These are phyloP conservation scores for Phytophthora pini DNA, from an alignment of 352 stramenopile species.

Conservation along the genomic window DNA sequence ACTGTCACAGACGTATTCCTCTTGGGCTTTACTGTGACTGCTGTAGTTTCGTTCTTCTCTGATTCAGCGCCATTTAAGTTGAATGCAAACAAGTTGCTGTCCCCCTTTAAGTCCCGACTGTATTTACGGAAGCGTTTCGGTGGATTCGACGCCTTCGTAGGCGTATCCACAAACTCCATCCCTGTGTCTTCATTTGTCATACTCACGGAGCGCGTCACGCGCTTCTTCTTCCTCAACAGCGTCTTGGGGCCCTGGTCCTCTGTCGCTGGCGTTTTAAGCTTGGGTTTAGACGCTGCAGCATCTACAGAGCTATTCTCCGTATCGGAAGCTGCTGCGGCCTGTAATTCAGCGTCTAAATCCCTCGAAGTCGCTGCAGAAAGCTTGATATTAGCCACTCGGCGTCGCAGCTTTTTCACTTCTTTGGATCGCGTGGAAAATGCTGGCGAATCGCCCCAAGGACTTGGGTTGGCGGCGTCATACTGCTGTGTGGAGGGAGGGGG, in stretches of 20 bases:
- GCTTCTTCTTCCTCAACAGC: slow-evolving; percentile 46
- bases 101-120: slow-evolving; percentile 24
- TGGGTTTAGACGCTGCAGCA: background rate
- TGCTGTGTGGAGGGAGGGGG: slow-evolving; percentile 16
- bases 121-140: slow-evolving; percentile 49
- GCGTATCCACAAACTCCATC: slow-evolving; percentile 47
- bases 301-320: slow-evolving; percentile 12
- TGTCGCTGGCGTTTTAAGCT: background rate
- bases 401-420: slow-evolving; percentile 39
- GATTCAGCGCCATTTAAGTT: slow-evolving; percentile 15
- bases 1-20: slow-evolving; percentile 19
- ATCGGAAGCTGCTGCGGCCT: background rate
- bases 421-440: slow-evolving; percentile 25
- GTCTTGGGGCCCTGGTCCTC: background rate
- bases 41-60: background rate
- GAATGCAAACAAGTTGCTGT: slow-evolving; percentile 9
- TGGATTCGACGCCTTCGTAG: slow-evolving; percentile 43
- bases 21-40: background rate
- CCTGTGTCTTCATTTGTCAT: slow-evolving; percentile 42
- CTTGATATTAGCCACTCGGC: slow-evolving; percentile 29
- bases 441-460: slow-evolving; percentile 13
- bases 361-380: slow-evolving; percentile 10
- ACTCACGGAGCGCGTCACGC: slow-evolving; percentile 37
- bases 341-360: background rate
- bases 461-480: slow-evolving; percentile 7